Evolutionary conservation across 768 basidiomycete genomes (phyloP), one percentile per base, ranked within the genome.

Genomic region (Coprinellus aureogranulatus): DNA sequence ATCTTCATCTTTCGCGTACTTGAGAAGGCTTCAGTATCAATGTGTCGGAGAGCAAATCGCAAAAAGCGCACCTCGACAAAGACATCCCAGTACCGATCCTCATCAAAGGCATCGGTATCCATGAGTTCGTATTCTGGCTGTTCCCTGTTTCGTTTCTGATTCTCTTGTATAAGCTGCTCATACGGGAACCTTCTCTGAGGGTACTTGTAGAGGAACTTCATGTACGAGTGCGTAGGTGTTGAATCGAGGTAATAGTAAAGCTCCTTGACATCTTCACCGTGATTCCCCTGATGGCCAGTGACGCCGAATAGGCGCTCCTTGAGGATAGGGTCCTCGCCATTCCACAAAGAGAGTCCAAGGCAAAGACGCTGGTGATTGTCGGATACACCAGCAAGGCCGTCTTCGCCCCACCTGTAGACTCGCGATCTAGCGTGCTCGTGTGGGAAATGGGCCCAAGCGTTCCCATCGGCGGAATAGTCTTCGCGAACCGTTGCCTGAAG

Each of bases 131-230:
- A 98, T 72, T 99, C 97, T 55, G 83, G 75, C 14, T 94, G 94
- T 58, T 97, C 87, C 46, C 97, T 83, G 64, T 83, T 84, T 47
- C 97, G 81, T 63, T 88, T 83, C 66, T 84, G 76, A 68, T 88
- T 95, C 75, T 99, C 94, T 46, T 78, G 73, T 12, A 97, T 89
- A 54, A 99, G 85, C 59, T 96, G 85, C 67, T 98, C 95, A 72
- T 99, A 99, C 1, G 97, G 97, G 72, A 83, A 99, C 31, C 81
- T 78, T 64, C 86, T 79, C 70, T 99, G 97, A 12, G 97, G 95
- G 65, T 99, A 99, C 71, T 99, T 99, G 84, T 99, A 99, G 56
- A 98, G 76, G 73, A 92, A 98, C 72, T 99, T 99, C 97, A 99
- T 98, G 81, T 98, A 99, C 5, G 95, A 97, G 67, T 99, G 97